phyloP scores from a whole-genome alignment of 495 filamentous ascomycete species.

The Platismatia glauca region DNA sequence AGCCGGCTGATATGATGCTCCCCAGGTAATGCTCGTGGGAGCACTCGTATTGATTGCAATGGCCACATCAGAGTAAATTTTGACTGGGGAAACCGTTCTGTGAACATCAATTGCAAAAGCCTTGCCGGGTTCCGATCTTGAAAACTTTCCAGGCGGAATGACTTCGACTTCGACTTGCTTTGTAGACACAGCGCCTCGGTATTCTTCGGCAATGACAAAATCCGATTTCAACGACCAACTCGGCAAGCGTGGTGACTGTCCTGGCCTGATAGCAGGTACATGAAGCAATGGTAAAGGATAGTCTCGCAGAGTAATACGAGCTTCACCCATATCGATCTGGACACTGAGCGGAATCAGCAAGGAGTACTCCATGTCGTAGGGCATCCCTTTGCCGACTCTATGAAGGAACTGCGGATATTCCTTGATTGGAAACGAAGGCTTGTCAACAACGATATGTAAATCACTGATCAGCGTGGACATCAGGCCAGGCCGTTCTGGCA shows the following conservation, averaged over 20 bases:
- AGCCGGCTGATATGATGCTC: slow-evolving; percentile 91
- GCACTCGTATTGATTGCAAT: slow-evolving; percentile 88
- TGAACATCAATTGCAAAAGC: slow-evolving; percentile 78
- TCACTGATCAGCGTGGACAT: slow-evolving; percentile 77
- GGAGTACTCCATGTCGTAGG: slow-evolving; percentile 77
- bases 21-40: slow-evolving; percentile 92
- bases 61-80: slow-evolving; percentile 87
- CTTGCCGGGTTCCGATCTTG: slow-evolving; percentile 30
- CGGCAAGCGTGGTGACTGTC: slow-evolving; percentile 70
- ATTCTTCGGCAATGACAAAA: slow-evolving; percentile 96
- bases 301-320: slow-evolving; percentile 72
- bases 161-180: slow-evolving; percentile 77
- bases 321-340: slow-evolving; percentile 86
- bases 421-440: slow-evolving; percentile 77
- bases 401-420: slow-evolving; percentile 78
- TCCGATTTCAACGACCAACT: slow-evolving; percentile 80
- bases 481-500: slow-evolving; percentile 78
- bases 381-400: slow-evolving; percentile 90
- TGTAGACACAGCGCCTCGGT: slow-evolving; percentile 63
- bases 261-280: slow-evolving; percentile 70
- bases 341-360: slow-evolving; percentile 85
- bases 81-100: slow-evolving; percentile 87
- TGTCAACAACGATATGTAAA: slow-evolving; percentile 77
- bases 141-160: slow-evolving; percentile 56
- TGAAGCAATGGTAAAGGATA: slow-evolving; percentile 91